A percentile compares a stretch with the other conserved stretches of the same genome.
Conservation (phyloP, 495 filamentous ascomycete species). For the Daldinia grandis region DNA sequence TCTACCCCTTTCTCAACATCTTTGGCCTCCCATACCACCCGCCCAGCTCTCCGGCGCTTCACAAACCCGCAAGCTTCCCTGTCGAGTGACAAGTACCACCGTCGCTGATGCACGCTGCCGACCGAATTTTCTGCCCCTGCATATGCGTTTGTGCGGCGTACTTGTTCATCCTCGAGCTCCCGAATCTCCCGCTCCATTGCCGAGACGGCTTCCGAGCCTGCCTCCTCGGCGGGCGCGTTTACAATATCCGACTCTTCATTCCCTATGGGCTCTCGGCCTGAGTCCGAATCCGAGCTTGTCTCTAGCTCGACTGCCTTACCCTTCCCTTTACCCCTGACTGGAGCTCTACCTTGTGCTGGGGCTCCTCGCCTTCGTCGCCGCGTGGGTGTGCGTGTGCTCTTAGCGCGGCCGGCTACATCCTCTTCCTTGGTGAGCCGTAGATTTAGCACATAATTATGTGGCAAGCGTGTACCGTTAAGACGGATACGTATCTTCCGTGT, state of each 20-base stretch:
- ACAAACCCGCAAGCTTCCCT: conserved; percentile 63
- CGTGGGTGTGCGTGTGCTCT: conserved; percentile 27
- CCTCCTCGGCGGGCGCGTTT: conserved; percentile 26
- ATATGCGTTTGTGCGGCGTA: conserved; percentile 71
- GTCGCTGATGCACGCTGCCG: conserved; percentile 69
- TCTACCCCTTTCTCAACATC: conserved; percentile 28
- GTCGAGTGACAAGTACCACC: conserved; percentile 69
- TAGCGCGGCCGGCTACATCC: conserved; percentile 49
- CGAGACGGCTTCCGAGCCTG: conserved; percentile 25
- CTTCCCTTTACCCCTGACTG: neutral
- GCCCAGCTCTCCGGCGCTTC: conserved; percentile 35
- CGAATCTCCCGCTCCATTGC: conserved; percentile 51
- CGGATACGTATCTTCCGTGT: conserved; percentile 69
- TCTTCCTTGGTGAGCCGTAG: conserved; percentile 64
- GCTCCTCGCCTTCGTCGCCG: conserved; percentile 28
- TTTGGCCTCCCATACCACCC: conserved; percentile 37
- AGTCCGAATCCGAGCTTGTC: conserved; percentile 19
- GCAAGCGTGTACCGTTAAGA: conserved; percentile 67
- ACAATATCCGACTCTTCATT: conserved; percentile 38
- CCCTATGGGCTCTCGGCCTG: conserved; percentile 2
- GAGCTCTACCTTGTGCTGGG: neutral
- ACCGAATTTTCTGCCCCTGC: conserved; percentile 68
- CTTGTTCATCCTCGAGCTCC: conserved; percentile 56
- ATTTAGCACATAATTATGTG: conserved; percentile 64
- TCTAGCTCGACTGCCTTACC: conserved; percentile 17